Evolutionary conservation across 169 alveolate species (phyloP).

Genomic region (Eimeria praecox): DNA sequence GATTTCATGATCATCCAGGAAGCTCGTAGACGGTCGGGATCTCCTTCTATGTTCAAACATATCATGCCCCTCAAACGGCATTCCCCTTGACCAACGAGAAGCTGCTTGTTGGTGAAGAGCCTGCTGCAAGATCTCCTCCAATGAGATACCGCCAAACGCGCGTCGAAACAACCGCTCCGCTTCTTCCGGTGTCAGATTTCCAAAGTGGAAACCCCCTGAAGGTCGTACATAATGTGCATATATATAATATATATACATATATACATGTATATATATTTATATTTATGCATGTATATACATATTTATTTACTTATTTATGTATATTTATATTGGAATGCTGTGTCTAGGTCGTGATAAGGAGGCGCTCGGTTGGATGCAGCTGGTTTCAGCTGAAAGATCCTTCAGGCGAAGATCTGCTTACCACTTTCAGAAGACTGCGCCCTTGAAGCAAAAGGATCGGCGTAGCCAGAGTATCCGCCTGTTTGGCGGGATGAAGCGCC

Average conservation of each 20-base stretch:
- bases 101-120: constrained; percentile 18
- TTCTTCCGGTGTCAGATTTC: constrained; percentile 62
- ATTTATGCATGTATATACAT: neutral
- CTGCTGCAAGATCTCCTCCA: constrained; percentile 64
- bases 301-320: neutral
- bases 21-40: constrained; percentile 41
- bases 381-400: neutral
- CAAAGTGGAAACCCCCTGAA: neutral
- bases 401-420: neutral
- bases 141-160: constrained; percentile 70
- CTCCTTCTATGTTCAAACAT: constrained; percentile 58
- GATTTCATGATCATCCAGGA: constrained; percentile 46
- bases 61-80: constrained; percentile 47
- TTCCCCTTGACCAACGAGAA: constrained; percentile 15
- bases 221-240: neutral
- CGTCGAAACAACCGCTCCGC: constrained; percentile 80
- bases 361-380: neutral
- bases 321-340: neutral
- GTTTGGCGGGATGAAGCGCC: neutral
- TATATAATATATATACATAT: neutral
- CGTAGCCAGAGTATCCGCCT: neutral
- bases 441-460: neutral
- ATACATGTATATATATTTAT: neutral
- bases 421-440: neutral
- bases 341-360: no score